Base-by-base conservation (phyloP, 2,329 filamentous ascomycete species). In the Botrytis fabae region DNA sequence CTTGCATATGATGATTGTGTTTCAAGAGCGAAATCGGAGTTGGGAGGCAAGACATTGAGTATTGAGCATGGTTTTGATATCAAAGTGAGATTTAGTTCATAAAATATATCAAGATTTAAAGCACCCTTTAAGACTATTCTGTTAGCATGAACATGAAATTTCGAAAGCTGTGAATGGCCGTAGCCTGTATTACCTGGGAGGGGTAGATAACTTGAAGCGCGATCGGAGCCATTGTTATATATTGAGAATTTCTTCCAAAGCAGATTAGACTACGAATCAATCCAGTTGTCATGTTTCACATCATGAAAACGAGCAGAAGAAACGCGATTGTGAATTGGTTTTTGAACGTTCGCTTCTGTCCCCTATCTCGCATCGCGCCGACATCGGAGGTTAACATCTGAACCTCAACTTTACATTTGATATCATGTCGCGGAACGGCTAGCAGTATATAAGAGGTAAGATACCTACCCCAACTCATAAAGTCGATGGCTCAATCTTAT, bases 1-100 rank as follows among this genome's bases (percentile, higher is more conserved):
- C 48, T 54, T 54, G 22, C 8, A 20, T 18, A 35, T 25, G 32
- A 38, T 59, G 38, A 60, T n/a, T 54, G 25, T 20, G 20, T 16
- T 35, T 40, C 38, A n/a, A 7, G 35, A 59, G 64, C 51, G 64
- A 68, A 44, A 54, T 42, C 64, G 63, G 71, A 61, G 57, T 72
- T 63, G n/a, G 44, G 40, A 46, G 22, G 28, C 7, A 57, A 12
- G 18, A 4, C 51, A 57, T 32, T 57, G 7, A 28, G 35, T n/a
- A 68, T 54, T 22, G 6, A 18, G 46, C 35, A 42, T 68, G 10
- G 18, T 57, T 54, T 57, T 32, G 44, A 28, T 35, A 48, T 8
- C 7, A 32, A 32, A 14, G 16, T 65, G 38, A 40, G 16, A 68
- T 68, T 28, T 35, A 32, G 10, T 18, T 16, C 25, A 51, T 46